Evolutionary conservation across 768 basidiomycete genomes (phyloP), one percentile per base, ranked within the genome.

Genomic region (Mycena rosella): DNA sequence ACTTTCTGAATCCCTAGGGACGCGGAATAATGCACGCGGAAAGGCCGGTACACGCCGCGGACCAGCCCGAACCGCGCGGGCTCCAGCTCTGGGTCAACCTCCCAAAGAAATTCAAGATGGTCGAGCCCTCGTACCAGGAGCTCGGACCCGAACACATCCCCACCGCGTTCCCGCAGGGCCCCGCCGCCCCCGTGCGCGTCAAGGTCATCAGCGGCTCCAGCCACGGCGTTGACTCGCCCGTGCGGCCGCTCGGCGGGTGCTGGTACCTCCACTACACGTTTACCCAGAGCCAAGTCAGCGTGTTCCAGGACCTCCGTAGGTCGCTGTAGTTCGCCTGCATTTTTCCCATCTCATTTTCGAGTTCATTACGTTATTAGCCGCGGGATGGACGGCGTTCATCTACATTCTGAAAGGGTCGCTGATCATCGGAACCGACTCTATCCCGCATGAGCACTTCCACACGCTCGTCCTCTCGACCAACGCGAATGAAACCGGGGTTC

Each of bases 161-260:
- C 0, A 84, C 84, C 15, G 92, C 91, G 13, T 92, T 89, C 74
- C 94, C 94, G 2, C 81, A 86, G 59, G 93, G 93, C 14, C 78
- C 81, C 3, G 85, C 91, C 45, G 93, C 93, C 7, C 85, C 86
- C 15, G 82, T 91, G 36, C 86, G 84, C 70, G 85, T 98, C 74
- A 94, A 88, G 74, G 91, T 99, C 44, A 94, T 98, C 71, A 95
- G 93, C 69, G 97, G 97, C 7, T 91, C 90, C 76, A 93, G 94
- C 65, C 89, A 96, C 70, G 95, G 93, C 15, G 84, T 89, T 17
- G 91, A 92, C 74, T 96, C 95, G 2, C 96, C 96, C 29, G 96
- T 99, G 26, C 84, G 92, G 53, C 95, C 95, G 0, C 86, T 96
- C 0, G 96, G 96, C 15, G 96, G 96, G 7, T 96, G 96, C 78